phyloP scores from a whole-genome alignment of 2,329 filamentous ascomycete genomes.

The Parastagonospora nodorum region DNA sequence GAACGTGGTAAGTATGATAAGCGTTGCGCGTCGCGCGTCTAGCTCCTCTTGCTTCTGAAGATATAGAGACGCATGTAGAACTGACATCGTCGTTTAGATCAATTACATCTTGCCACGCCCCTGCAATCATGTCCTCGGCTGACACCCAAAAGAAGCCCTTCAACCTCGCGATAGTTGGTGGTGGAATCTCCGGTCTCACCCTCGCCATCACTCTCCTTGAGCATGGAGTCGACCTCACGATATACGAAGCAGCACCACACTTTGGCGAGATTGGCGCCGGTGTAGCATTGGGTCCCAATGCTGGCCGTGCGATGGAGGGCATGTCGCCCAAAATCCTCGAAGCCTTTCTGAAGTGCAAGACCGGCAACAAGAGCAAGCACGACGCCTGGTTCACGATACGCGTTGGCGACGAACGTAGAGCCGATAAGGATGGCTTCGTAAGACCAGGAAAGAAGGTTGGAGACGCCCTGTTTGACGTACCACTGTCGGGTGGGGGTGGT shows the following conservation, averaged over 20 bases:
- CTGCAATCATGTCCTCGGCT: slow-evolving; percentile 21
- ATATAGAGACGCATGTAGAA: too few species aligned
- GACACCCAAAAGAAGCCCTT: slow-evolving; percentile 41
- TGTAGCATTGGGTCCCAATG: slow-evolving; percentile 62
- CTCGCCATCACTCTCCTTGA: slow-evolving; percentile 60
- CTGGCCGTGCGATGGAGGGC: slow-evolving; percentile 59
- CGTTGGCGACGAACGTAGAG: slow-evolving; percentile 38
- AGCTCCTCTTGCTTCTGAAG: too few species aligned
- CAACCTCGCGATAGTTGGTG: slow-evolving; percentile 63
- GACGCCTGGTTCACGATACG: slow-evolving; percentile 39
- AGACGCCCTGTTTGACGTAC: slow-evolving; percentile 36
- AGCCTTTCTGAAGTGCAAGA: slow-evolving; percentile 51
- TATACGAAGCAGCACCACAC: slow-evolving; percentile 61
- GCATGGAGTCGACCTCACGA: slow-evolving; percentile 52
- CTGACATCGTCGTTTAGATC: too few species aligned
- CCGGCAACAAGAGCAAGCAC: slow-evolving; percentile 41
- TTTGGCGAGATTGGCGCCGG: slow-evolving; percentile 66
- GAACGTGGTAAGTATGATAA: slow-evolving; percentile 5
- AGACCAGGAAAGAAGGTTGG: slow-evolving; percentile 36
- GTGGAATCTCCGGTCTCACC: slow-evolving; percentile 62
- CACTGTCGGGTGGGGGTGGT: slow-evolving; percentile 25
- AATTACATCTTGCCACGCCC: too few species aligned
- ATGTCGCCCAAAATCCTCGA: slow-evolving; percentile 52
- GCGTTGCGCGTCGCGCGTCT: too few species aligned
- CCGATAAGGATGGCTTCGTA: slow-evolving; percentile 35